Conservation (phyloP, 2,329 filamentous ascomycete species). For the Pseudocercospora musae region DNA sequence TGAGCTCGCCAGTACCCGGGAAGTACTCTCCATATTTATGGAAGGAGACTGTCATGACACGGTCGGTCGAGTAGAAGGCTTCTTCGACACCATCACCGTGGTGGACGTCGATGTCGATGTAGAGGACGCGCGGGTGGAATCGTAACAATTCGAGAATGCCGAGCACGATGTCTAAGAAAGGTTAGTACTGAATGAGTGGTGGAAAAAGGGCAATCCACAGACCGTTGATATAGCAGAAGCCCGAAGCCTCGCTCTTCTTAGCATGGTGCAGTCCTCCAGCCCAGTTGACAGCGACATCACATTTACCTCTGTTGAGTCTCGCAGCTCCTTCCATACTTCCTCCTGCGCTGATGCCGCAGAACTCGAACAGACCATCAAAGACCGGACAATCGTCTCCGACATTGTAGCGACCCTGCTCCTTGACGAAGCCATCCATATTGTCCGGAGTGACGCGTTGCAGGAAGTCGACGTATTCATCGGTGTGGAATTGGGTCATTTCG, state of each 20-base stretch:
- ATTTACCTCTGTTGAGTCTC: conserved; percentile 65
- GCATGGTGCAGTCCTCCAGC: conserved; percentile 49
- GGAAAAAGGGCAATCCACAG: conserved; percentile 3
- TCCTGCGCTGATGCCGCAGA: conserved; percentile 67
- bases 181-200: conserved; percentile 3
- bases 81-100: conserved; percentile 68
- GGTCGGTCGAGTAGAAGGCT: conserved; percentile 68
- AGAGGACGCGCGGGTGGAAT: conserved; percentile 62
- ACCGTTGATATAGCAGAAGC: conserved; percentile 51
- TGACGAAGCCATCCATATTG: conserved; percentile 91
- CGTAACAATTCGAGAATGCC: conserved; percentile 63
- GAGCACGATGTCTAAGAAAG: conserved; percentile 57
- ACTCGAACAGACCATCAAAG: conserved; percentile 68
- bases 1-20: conserved; percentile 65
- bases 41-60: conserved; percentile 69
- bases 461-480: conserved; percentile 70
- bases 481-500: conserved; percentile 72
- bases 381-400: conserved; percentile 63
- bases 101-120: conserved; percentile 66
- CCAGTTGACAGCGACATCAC: conserved; percentile 61
- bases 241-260: conserved; percentile 48
- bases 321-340: conserved; percentile 69
- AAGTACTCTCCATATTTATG: conserved; percentile 74
- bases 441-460: conserved; percentile 88
- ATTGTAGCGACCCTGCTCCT: conserved; percentile 80